These are phyloP conservation scores for Wickerhamiella hasegawae DNA, from an alignment of 805 yeast species.

Conservation along the genomic window DNA sequence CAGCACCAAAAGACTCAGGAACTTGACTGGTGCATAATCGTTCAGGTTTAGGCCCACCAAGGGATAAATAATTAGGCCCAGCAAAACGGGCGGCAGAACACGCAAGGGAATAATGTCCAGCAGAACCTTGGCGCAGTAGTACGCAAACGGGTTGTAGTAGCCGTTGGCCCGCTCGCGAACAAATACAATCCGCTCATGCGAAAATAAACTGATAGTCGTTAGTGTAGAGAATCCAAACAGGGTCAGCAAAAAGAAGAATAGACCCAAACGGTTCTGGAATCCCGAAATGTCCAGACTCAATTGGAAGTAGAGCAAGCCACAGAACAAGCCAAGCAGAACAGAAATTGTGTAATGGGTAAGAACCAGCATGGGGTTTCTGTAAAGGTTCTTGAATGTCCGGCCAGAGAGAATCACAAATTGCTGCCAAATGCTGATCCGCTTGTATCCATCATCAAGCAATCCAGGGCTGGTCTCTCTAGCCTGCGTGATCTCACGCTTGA, in stretches of 20 bases:
- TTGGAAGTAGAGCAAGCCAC: constrained; percentile 74
- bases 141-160: constrained; percentile 77
- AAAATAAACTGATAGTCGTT: constrained; percentile 80
- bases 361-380: constrained; percentile 81
- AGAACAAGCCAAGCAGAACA: constrained; percentile 58
- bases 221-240: constrained; percentile 88
- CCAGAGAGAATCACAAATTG: constrained; percentile 67
- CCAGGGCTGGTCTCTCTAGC: constrained; percentile 1
- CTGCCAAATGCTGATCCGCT: constrained; percentile 40
- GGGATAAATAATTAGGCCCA: constrained; percentile 74
- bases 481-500: constrained; percentile 15
- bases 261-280: constrained; percentile 86
- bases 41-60: constrained; percentile 74
- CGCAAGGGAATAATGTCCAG: constrained; percentile 90
- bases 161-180: constrained; percentile 89
- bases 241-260: constrained; percentile 80
- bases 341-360: constrained; percentile 73
- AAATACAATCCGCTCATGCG: constrained; percentile 76
- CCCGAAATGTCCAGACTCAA: constrained; percentile 85
- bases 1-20: constrained; percentile 51
- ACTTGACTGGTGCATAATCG: constrained; percentile 54
- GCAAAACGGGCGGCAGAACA: constrained; percentile 76
- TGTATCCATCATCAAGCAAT: constrained; percentile 13
- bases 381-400: constrained; percentile 80
- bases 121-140: constrained; percentile 67